Evolutionary conservation across 495 filamentous ascomycete genomes (phyloP).

Genomic region (Hapsidospora chrysogenum): DNA sequence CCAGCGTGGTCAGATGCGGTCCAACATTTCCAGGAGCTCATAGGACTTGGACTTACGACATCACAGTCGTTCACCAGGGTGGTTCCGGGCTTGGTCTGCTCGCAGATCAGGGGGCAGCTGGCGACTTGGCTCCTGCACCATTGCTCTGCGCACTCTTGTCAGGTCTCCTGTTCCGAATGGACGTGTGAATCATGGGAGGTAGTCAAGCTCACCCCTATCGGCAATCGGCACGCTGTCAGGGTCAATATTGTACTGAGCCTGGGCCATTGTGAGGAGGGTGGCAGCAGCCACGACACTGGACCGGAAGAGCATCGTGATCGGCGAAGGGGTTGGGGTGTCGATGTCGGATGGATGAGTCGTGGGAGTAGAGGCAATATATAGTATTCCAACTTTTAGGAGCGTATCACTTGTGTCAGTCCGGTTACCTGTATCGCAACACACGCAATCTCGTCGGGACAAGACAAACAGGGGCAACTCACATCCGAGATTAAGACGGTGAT

Average conservation of each 20-base stretch:
- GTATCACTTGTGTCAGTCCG: too few species aligned
- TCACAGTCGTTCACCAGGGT: conserved; percentile 51
- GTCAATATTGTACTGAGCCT: conserved; percentile 39
- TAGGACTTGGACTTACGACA: conserved; percentile 46
- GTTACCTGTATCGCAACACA: too few species aligned
- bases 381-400: too few species aligned
- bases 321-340: too few species aligned
- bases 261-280: conserved; percentile 19
- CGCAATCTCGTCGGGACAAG: too few species aligned
- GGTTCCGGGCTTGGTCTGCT: conserved; percentile 37
- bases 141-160: conserved; percentile 33
- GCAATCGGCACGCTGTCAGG: conserved; percentile 35
- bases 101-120: conserved; percentile 63
- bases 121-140: conserved; percentile 58
- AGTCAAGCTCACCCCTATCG: conserved; percentile 19
- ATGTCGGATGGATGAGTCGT: too few species aligned
- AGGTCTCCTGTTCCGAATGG: too few species aligned
- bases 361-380: too few species aligned
- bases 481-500: neutral
- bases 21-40: too few species aligned
- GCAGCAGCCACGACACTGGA: conserved; percentile 27
- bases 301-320: conserved; percentile 28
- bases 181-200: neutral
- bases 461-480: neutral
- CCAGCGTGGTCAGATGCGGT: too few species aligned